Evolutionary conservation across 2,329 filamentous ascomycete genomes (phyloP), one percentile per base, ranked within the genome.

Genomic region (Blastomyces percursus): DNA sequence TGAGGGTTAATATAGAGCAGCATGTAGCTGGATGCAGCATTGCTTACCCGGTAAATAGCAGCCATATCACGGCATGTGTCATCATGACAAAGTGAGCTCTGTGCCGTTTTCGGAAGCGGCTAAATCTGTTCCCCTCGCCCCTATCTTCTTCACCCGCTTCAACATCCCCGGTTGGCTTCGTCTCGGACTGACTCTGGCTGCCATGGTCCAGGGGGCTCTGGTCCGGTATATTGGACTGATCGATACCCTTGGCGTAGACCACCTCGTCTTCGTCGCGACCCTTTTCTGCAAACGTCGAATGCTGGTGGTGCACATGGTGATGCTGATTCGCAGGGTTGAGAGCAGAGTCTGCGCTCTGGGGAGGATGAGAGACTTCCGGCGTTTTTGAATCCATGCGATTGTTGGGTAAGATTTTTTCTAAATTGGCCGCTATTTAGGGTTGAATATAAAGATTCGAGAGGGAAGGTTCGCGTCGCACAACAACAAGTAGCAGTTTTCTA

Each of bases 11-110:
- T 32, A 38, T 12, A 40, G 14, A 56, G 35, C 52, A 35, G 19
- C 11, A 46, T 7, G 19, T 48, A 48, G 44, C n/a, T 21, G 46
- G 46, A 24, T 5, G 7, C 7, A 48, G n/a, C 12, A 14, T 38
- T 38, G 75, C 77, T 73, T 74, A 83, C 81, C 80, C 81, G 60
- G 81, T 83, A 69, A 83, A 82, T 61, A 82, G 64, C 24, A 78
- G 65, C 75, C 74, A 82, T 61, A 81, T 74, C 55, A 73, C 69
- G 42, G 79, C 65, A 71, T 84, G 82, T 55, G 78, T 71, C 54
- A 79, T 66, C 71, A 66, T 74, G 71, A 66, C 68, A 64, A 70
- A 75, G 54, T 69, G 66, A 66, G 67, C 71, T 70, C 62, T 72
- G 64, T 66, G 71, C 68, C 51, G 71, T 68, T 3, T 35, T 21